A percentile compares a stretch with the other conserved stretches of the same genome.
Evolutionary conservation across 345 rosid species (phyloP).

Genomic region (Syzygium oleosum): DNA sequence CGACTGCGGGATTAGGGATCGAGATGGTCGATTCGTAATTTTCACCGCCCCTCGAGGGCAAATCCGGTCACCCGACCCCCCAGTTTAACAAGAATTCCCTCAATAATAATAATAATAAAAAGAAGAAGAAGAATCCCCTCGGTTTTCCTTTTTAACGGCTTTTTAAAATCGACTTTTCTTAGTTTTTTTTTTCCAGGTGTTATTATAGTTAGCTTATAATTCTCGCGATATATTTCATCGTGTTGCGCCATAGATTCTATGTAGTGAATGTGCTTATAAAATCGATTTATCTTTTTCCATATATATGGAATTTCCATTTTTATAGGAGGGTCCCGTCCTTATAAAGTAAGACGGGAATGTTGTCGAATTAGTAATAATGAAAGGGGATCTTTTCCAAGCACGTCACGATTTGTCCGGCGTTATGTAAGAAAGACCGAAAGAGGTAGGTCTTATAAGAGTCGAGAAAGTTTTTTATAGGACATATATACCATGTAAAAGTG

Average conservation of each 20-base stretch:
- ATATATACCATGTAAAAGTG: not conserved
- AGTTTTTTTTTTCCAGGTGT: not conserved
- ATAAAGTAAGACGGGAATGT: not conserved
- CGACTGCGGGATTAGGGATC: conserved; percentile 1
- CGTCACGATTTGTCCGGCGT: not conserved
- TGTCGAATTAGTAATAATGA: not conserved
- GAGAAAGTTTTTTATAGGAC: not conserved
- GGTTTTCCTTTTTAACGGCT: too few species aligned
- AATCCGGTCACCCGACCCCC: not conserved
- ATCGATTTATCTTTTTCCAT: not conserved
- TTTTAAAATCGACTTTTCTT: too few species aligned
- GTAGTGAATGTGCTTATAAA: not conserved
- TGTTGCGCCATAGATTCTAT: not conserved
- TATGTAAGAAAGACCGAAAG: not conserved
- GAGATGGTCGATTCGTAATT: not conserved
- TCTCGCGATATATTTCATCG: not conserved
- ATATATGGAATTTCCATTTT: not conserved
- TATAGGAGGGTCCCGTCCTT: not conserved
- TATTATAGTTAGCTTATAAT: not conserved
- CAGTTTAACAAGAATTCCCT: not conserved
- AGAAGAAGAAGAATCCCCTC: not conserved
- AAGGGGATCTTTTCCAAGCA: not conserved
- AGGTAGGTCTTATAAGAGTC: not conserved
- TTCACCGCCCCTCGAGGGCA: not conserved
- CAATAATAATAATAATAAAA: too few species aligned